These are phyloP conservation scores for Moniliophthora roreri DNA, from an alignment of 1,284 basidiomycete genomes.

Conservation along the genomic window DNA sequence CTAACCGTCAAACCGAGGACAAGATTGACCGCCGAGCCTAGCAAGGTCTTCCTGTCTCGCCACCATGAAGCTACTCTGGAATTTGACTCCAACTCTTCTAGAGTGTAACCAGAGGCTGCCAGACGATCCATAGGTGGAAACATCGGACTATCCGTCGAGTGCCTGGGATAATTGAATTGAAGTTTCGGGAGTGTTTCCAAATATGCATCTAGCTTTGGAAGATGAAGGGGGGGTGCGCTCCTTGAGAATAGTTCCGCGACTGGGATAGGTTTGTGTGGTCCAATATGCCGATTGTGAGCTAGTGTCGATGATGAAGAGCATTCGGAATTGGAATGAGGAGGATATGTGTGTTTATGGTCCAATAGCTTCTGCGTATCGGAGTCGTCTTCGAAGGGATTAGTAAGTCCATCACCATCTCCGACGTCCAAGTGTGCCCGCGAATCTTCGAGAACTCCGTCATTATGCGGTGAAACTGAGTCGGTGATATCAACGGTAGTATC, in stretches of 20 bases:
- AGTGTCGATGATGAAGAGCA: conserved; percentile 10
- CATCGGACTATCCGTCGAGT: conserved; percentile 32
- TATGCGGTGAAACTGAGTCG: conserved; percentile 11
- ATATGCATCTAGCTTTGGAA: conserved; percentile 60
- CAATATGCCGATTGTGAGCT: conserved; percentile 7
- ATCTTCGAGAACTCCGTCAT: neutral
- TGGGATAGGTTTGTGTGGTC: conserved; percentile 49
- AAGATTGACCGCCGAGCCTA: conserved; percentile 39
- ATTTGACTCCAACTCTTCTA: conserved; percentile 64
- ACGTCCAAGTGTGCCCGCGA: neutral
- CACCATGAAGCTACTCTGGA: conserved; percentile 44
- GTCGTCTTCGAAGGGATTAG: neutral
- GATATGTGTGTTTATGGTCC: neutral
- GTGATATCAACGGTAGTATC: conserved; percentile 22
- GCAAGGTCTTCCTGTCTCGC: conserved; percentile 52
- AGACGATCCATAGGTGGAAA: conserved; percentile 65
- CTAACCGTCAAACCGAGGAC: conserved; percentile 55
- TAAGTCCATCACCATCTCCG: neutral
- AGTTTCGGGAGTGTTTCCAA: conserved; percentile 48
- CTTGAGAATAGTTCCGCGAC: conserved; percentile 56
- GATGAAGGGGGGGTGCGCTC: conserved; percentile 51
- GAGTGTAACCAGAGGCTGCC: conserved; percentile 40
- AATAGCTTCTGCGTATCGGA: conserved; percentile 5
- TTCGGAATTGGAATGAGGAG: neutral
- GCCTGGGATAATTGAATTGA: conserved; percentile 26